Percentiles rank a stretch among this genome's conserved stretches.
phyloP scores from a whole-genome alignment of 805 yeast genomes.

The Saccharomycopsis malanga region DNA sequence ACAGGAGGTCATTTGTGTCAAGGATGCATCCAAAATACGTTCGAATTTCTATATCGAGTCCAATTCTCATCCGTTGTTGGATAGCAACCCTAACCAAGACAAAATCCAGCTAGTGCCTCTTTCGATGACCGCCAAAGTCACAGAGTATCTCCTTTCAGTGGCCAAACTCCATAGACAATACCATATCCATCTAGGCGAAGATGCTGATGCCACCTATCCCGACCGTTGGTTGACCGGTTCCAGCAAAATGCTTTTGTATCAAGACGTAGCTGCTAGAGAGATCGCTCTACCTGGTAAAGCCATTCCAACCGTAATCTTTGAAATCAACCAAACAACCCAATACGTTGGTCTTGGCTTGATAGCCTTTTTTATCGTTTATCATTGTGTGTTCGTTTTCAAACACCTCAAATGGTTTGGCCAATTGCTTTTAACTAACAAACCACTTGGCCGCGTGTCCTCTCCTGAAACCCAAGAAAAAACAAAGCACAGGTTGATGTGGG shows the following conservation, averaged over 20 bases:
- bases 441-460: conserved; percentile 16
- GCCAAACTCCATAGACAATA: conserved; percentile 21
- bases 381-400: background rate
- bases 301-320: background rate
- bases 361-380: background rate
- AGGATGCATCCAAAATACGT: conserved; percentile 58
- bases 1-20: conserved; percentile 83
- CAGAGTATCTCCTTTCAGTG: conserved; percentile 24
- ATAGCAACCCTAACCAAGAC: conserved; percentile 25
- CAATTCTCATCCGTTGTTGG: conserved; percentile 47
- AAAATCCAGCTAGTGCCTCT: conserved; percentile 24
- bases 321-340: background rate
- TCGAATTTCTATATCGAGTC: conserved; percentile 71
- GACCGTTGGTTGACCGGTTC: conserved; percentile 4
- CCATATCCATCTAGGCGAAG: conserved; percentile 25
- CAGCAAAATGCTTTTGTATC: background rate
- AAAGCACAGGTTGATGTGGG: background rate
- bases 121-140: conserved; percentile 23
- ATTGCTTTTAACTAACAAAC: conserved; percentile 28
- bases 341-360: background rate
- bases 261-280: background rate
- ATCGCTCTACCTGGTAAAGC: background rate
- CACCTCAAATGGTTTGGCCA: background rate
- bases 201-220: conserved; percentile 25
- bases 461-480: conserved; percentile 22